Conservation (phyloP, 768 basidiomycete species). For the Tephrocybe sp. region DNA sequence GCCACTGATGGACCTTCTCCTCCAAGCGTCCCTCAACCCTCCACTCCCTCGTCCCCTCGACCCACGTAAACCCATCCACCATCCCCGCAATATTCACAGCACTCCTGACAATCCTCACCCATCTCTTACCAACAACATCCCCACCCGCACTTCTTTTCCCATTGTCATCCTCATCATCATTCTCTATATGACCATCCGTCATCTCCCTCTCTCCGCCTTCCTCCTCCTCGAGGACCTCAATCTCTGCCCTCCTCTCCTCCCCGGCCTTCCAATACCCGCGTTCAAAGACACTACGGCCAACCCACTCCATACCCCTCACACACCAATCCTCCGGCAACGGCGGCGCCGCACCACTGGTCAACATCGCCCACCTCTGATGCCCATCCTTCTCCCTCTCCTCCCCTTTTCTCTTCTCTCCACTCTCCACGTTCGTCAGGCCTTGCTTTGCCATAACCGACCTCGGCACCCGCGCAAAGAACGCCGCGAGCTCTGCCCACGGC, state of each 20-base stretch:
- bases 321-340: constrained; percentile 95
- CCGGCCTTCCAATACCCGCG: constrained; percentile 92
- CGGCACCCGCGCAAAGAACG: constrained; percentile 62
- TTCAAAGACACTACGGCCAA: constrained; percentile 85
- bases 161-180: constrained; percentile 51
- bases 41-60: constrained; percentile 60
- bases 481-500: constrained; percentile 79
- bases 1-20: constrained; percentile 70
- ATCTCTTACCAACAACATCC: constrained; percentile 54
- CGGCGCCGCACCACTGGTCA: constrained; percentile 66
- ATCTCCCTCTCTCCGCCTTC: constrained; percentile 50
- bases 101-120: constrained; percentile 74
- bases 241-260: constrained; percentile 65
- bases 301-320: constrained; percentile 95
- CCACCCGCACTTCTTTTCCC: constrained; percentile 17
- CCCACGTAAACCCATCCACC: constrained; percentile 78
- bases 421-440: constrained; percentile 18
- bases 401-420: not conserved
- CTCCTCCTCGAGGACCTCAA: constrained; percentile 72
- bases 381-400: constrained; percentile 26
- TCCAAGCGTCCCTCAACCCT: constrained; percentile 61
- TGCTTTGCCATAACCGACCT: constrained; percentile 49
- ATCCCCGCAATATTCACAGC: constrained; percentile 63
- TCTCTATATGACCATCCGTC: constrained; percentile 82
- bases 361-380: constrained; percentile 56